Conservation (phyloP, 768 basidiomycete genomes). For the Dentipellis sp. region DNA sequence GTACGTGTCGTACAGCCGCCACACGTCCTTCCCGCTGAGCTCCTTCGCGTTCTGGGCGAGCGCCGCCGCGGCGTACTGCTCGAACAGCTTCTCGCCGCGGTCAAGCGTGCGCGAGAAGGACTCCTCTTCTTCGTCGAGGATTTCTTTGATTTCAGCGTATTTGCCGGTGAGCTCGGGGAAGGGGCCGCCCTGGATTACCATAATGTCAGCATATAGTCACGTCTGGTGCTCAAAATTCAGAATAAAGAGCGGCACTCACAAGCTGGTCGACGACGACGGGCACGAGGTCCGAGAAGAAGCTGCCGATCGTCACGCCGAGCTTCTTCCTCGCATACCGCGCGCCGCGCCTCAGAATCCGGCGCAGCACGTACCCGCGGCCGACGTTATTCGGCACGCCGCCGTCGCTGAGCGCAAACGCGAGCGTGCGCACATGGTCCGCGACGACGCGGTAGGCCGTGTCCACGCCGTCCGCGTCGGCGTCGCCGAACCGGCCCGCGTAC, state of each 20-base stretch:
- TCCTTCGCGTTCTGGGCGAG: slow-evolving; percentile 50
- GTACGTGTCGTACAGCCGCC: slow-evolving; percentile 96
- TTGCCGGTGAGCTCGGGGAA: slow-evolving; percentile 92
- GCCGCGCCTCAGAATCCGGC: slow-evolving; percentile 87
- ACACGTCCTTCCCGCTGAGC: slow-evolving; percentile 87
- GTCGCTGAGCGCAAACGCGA: slow-evolving; percentile 93
- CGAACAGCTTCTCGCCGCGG: slow-evolving; percentile 93
- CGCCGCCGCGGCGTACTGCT: slow-evolving; percentile 70
- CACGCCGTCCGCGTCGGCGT: slow-evolving; percentile 90
- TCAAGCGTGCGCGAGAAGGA: slow-evolving; percentile 97
- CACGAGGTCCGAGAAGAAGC: slow-evolving; percentile 89
- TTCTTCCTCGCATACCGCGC: slow-evolving; percentile 96
- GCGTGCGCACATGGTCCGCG: slow-evolving; percentile 91
- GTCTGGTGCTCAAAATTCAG: neutral
- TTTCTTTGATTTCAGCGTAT: slow-evolving; percentile 80
- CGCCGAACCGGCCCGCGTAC: slow-evolving; percentile 87
- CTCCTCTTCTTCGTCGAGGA: slow-evolving; percentile 94
- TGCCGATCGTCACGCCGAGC: slow-evolving; percentile 83
- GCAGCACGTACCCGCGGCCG: slow-evolving; percentile 93
- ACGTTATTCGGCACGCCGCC: slow-evolving; percentile 96
- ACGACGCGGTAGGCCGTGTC: slow-evolving; percentile 97
- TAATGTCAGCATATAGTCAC: slow-evolving; percentile 2
- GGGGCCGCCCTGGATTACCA: slow-evolving; percentile 51
- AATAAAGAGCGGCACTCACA: slow-evolving; percentile 34
- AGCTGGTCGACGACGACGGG: slow-evolving; percentile 86